Base-by-base conservation (phyloP, 495 filamentous ascomycete species). In the Oleoguttula mirabilis region DNA sequence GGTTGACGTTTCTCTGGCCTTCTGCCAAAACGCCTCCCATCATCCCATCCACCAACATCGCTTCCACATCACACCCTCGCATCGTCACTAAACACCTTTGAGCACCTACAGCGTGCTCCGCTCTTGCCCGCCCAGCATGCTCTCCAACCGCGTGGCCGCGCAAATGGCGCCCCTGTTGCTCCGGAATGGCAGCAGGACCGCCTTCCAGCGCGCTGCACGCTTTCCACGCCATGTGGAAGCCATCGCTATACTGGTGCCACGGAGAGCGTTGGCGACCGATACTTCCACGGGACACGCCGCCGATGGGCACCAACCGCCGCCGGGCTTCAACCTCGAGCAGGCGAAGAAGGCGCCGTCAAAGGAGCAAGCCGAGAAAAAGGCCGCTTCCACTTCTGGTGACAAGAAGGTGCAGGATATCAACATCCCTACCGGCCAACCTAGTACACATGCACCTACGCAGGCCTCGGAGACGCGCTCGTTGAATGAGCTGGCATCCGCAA, bases 291-390 rank as follows among this genome's bases (percentile, higher is more conserved):
- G n/a, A n/a, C 37, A 60, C 20, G 66, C 72, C 36, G 66, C 71
- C 25, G 65, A 64, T 14, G 60, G 69, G 17, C 66, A 65, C 32
- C 79, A 76, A 14, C 90, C 90, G 24, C 88, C 90, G 35, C 90
- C 90, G 8, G 92, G 90, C 7, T 99, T 95, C 71, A 87, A 94
- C 58, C 66, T 84, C 12, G 78, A 93, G 56, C 65, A 84, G 61
- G 90, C 90, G 27, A 94, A 19, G 10, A 35, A 35, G 32, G 7
- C 32, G 16, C 16, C 41, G 6, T 19, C 36, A 4, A 47, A 63
- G 17, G 41, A 63, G 45, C 47, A 58, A 14, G 32, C 61, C 10
- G 66, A 74, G 52, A 58, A 61, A 23, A 44, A 56, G 20, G 49
- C 60, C 14, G 11, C 35, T 24, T 37, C 55, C 8, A 43, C 51